Evolutionary conservation across 352 stramenopile species (phyloP), one percentile per base, ranked within the genome.

Genomic region (Pythium plurisporium): DNA sequence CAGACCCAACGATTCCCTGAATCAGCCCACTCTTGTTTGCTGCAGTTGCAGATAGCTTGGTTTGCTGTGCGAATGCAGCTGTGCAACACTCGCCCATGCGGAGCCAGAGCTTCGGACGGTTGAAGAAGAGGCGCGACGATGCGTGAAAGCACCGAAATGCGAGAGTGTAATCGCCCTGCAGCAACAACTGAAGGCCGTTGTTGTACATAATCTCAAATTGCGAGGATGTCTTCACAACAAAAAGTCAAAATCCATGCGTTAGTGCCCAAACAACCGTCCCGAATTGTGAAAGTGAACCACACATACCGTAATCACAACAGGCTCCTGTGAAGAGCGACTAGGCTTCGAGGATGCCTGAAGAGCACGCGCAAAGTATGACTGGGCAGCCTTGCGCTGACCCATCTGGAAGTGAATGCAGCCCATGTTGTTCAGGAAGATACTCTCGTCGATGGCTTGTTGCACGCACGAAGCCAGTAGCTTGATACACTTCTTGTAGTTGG

Each of bases 401-500:
- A 96, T 86, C 50, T 95, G 87, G 62, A 88, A 94, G 76, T 97
- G 90, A 61, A 97, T 92, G 62, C 90, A 97, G 50, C 90, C 90
- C 84, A 96, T 89, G 66, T 94, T 94, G 79, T 94, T 95, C 44
- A 95, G 70, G 57, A 91, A 87, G 61, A 94, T 71, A 67, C 79
- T 90, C 71, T 93, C 85, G 49, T 86, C 86, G 23, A 95, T 81
- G 12, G 85, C 79, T 46, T 86, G 68, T 64, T 90, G 78, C 72
- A 85, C 87, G 74, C 85, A 95, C 36, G 87, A 96, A 45, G 86
- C 88, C 51, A 97, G 69, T 55, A 97, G 74, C 78, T 97, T 97
- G 70, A 97, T 91, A 59, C 83, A 94, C 73, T 97, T 97, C 70
- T 95, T 95, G 74, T 96, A 95, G 68, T 97, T 97, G 62, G 89